phyloP scores from a whole-genome alignment of 2,329 filamentous ascomycete genomes.

The Plenodomus lindquistii region DNA sequence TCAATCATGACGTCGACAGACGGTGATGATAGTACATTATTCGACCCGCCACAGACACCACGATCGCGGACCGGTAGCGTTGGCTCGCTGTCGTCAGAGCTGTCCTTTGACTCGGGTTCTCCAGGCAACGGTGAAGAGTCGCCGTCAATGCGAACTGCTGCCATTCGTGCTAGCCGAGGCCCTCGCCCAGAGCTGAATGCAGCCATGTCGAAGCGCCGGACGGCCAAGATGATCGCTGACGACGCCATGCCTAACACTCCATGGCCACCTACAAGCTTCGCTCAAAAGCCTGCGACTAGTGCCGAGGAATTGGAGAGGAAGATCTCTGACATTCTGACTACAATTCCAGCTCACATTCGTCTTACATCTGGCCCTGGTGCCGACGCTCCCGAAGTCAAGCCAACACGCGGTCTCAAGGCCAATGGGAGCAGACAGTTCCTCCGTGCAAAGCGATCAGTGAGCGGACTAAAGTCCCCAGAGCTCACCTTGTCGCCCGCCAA shows the following conservation, averaged over 20 bases:
- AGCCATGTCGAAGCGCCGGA: slow-evolving; percentile 47
- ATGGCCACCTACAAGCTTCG: slow-evolving; percentile 44
- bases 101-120: slow-evolving; percentile 40
- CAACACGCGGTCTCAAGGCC: slow-evolving; percentile 27
- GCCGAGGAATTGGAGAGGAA: slow-evolving; percentile 74
- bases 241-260: slow-evolving; percentile 23
- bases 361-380: slow-evolving; percentile 56
- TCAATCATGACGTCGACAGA: slow-evolving; percentile 25
- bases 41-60: slow-evolving; percentile 36
- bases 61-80: slow-evolving; percentile 34
- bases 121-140: slow-evolving; percentile 39
- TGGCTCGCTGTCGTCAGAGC: slow-evolving; percentile 34
- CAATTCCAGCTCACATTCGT: slow-evolving; percentile 78
- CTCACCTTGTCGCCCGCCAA: slow-evolving; percentile 45
- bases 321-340: slow-evolving; percentile 76
- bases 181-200: slow-evolving; percentile 49
- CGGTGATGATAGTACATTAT: slow-evolving; percentile 11
- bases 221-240: slow-evolving; percentile 46
- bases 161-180: slow-evolving; percentile 29
- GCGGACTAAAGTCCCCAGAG: slow-evolving; percentile 39
- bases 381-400: slow-evolving; percentile 35
- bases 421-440: slow-evolving; percentile 38
- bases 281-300: slow-evolving; percentile 28
- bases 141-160: slow-evolving; percentile 37
- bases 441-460: slow-evolving; percentile 38